Evolutionary conservation across 495 filamentous ascomycete genomes (phyloP).

Genomic region (Chaetomidium leptoderma): DNA sequence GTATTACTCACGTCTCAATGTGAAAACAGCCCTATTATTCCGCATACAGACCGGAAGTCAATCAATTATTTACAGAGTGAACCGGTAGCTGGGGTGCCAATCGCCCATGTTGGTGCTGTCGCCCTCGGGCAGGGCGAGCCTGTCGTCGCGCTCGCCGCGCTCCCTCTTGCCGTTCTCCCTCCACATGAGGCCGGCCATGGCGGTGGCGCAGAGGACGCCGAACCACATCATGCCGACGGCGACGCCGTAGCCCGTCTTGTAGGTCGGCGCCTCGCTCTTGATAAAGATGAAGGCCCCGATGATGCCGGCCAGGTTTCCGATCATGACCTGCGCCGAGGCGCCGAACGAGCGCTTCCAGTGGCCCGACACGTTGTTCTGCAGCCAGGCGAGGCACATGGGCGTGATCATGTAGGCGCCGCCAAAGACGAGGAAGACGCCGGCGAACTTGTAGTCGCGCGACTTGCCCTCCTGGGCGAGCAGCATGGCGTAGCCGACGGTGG

Average conservation of each 20-base stretch:
- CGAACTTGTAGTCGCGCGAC: constrained; percentile 67
- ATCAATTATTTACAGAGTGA: constrained; percentile 20
- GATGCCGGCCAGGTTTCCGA: constrained; percentile 64
- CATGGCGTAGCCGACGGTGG: constrained; percentile 36
- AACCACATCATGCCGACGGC: constrained; percentile 56
- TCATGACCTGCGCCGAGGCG: constrained; percentile 54
- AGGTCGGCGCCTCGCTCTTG: constrained; percentile 56
- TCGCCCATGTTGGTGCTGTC: constrained; percentile 62
- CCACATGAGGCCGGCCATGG: constrained; percentile 52
- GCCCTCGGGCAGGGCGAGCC: constrained; percentile 47
- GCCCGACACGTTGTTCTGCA: constrained; percentile 49
- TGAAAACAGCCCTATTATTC: too few species aligned
- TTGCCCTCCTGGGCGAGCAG: constrained; percentile 52
- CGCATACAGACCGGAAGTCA: too few species aligned
- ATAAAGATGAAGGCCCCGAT: constrained; percentile 65
- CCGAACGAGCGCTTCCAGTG: constrained; percentile 60
- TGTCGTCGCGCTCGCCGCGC: constrained; percentile 45
- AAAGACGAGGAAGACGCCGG: constrained; percentile 58
- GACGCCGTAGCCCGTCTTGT: constrained; percentile 63
- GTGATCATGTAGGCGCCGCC: constrained; percentile 66
- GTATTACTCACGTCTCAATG: too few species aligned
- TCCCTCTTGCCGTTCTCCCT: constrained; percentile 56
- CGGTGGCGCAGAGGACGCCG: constrained; percentile 45
- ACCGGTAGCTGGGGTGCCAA: constrained; percentile 61
- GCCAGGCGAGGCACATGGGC: constrained; percentile 54